phyloP scores from a whole-genome alignment of 768 basidiomycete species.

The Mycena amicta region DNA sequence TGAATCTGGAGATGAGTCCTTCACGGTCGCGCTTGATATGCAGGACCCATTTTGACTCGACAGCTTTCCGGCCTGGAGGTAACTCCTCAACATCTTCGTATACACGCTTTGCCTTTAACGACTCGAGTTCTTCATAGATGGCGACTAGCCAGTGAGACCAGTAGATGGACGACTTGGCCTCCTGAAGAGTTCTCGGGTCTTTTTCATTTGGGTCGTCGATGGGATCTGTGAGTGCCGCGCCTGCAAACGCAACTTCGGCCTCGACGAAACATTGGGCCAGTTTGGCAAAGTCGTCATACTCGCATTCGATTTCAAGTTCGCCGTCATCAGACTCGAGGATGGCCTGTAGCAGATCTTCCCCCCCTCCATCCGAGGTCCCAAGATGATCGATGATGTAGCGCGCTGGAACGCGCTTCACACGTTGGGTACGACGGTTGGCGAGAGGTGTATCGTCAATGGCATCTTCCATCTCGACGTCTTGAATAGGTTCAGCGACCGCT shows the following conservation, averaged over 20 bases:
- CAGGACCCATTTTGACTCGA: constrained; percentile 17
- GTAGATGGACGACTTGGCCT: constrained; percentile 28
- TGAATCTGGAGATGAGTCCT: constrained; percentile 9
- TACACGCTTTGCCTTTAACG: constrained; percentile 17
- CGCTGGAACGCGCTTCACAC: constrained; percentile 5
- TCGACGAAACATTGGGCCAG: constrained; percentile 1
- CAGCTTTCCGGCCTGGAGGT: constrained; percentile 17
- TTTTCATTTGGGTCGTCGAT: constrained; percentile 15
- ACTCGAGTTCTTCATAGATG: constrained; percentile 27
- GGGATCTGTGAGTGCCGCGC: constrained; percentile 15
- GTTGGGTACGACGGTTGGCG: constrained; percentile 1
- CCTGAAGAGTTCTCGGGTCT: constrained; percentile 11
- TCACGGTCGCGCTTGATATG: constrained; percentile 13
- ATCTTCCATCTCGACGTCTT: too few species aligned
- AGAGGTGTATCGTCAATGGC: constrained; percentile 7
- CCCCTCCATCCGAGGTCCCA: constrained; percentile 10
- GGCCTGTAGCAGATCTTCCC: constrained; percentile 1
- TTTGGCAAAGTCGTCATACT: not conserved
- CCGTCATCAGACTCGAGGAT: constrained; percentile 12
- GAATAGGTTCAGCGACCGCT: not conserved
- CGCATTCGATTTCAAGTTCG: constrained; percentile 9
- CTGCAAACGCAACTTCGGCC: constrained; percentile 7
- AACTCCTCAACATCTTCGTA: constrained; percentile 21
- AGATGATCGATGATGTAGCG: not conserved
- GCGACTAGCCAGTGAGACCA: constrained; percentile 15